A percentile compares a stretch with the other conserved stretches of the same genome.
Conservation (phyloP, 1,284 basidiomycete species). For the Tranzscheliella williamsii region DNA sequence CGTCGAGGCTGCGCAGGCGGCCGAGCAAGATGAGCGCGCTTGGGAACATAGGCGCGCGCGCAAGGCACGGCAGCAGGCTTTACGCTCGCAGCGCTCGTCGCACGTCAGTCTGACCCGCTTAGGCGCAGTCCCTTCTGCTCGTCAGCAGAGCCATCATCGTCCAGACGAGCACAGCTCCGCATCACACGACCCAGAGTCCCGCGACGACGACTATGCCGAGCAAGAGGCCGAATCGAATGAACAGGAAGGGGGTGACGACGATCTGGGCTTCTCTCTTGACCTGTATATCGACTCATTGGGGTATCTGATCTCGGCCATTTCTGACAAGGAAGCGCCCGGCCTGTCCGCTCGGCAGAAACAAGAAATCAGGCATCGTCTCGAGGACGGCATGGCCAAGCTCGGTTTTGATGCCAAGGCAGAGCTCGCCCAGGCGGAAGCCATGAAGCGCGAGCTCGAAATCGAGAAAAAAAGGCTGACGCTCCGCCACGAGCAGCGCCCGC, state of each 20-base stretch:
- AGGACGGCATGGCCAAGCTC: constrained; percentile 37
- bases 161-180: neutral
- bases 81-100: neutral
- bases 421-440: constrained; percentile 12
- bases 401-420: constrained; percentile 33
- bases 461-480: constrained; percentile 10
- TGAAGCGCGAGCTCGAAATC: constrained; percentile 28
- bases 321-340: constrained; percentile 26
- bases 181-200: neutral
- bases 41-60: constrained; percentile 16
- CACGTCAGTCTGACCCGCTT: too few species aligned
- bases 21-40: constrained; percentile 36
- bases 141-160: too few species aligned
- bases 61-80: neutral
- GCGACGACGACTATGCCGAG: neutral
- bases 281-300: constrained; percentile 43
- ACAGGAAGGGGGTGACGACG: constrained; percentile 16
- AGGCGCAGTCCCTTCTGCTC: too few species aligned
- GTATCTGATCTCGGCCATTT: constrained; percentile 42
- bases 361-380: constrained; percentile 25
- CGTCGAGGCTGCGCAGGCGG: constrained; percentile 41
- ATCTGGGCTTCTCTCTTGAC: constrained; percentile 39
- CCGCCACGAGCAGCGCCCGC: constrained; percentile 5
- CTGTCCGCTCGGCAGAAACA: constrained; percentile 24
- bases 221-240: constrained; percentile 3